Percentiles rank a stretch among this genome's conserved stretches.
Evolutionary conservation across 2,329 filamentous ascomycete genomes (phyloP).

Genomic region (Verticillium nubilum): DNA sequence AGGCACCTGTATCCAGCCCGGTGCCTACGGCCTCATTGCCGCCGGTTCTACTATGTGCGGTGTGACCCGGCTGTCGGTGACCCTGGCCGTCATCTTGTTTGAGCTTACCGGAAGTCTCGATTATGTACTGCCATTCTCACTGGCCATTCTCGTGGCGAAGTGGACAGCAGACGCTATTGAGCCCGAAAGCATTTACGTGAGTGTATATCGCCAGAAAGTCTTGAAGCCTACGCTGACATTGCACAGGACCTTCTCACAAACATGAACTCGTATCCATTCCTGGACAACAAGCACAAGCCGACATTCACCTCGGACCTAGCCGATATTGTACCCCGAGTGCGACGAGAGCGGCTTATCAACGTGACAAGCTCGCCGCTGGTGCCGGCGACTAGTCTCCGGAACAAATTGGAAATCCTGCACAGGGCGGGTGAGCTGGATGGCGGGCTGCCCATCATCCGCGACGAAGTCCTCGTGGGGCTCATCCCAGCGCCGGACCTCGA

Average conservation of each 20-base stretch:
- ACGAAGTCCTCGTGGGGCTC: conserved; percentile 77
- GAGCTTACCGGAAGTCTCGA: conserved; percentile 93
- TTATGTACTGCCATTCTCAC: conserved; percentile 89
- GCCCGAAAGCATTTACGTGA: conserved; percentile 84
- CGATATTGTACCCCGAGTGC: conserved; percentile 75
- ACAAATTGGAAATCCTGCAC: conserved; percentile 77
- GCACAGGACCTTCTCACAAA: conserved; percentile 78
- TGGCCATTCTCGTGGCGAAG: conserved; percentile 90
- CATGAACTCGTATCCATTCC: conserved; percentile 95
- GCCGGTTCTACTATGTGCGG: conserved; percentile 98
- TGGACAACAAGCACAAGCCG: conserved; percentile 94
- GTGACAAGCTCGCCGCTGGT: conserved; percentile 79
- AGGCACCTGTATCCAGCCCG: conserved; percentile 85
- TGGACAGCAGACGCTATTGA: conserved; percentile 97
- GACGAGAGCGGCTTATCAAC: conserved; percentile 77
- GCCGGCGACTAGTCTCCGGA: conserved; percentile 67
- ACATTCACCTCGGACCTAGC: conserved; percentile 83
- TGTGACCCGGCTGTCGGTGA: conserved; percentile 88
- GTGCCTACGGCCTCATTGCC: conserved; percentile 93
- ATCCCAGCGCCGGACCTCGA: conserved; percentile 94
- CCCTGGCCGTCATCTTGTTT: conserved; percentile 89
- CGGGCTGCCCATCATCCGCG: conserved; percentile 77
- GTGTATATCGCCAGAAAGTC: conserved; percentile 17
- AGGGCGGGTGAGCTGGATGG: conserved; percentile 86
- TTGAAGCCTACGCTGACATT: conserved; percentile 13